These are phyloP conservation scores for Plenodomus lindquistii DNA, from an alignment of 2,329 filamentous ascomycete genomes.

Conservation along the genomic window DNA sequence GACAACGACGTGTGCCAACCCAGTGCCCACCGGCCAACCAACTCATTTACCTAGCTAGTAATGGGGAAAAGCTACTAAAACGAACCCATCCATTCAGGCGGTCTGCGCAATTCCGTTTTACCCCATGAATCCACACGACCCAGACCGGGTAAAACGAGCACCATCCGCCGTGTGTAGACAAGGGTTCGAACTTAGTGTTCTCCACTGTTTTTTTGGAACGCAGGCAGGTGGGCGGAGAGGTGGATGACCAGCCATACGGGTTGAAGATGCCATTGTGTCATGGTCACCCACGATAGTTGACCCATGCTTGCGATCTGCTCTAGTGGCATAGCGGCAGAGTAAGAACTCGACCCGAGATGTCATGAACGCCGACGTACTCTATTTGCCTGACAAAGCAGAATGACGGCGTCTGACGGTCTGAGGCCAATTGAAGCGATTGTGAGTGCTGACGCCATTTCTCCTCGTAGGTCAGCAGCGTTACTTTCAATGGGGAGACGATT, in stretches of 20 bases:
- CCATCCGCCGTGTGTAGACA: conserved; percentile 20
- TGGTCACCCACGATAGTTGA: no score
- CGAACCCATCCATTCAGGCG: conserved; percentile 35
- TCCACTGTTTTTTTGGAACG: no score
- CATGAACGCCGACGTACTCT: conserved; percentile 27
- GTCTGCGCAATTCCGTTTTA: conserved; percentile 15
- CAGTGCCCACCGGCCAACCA: conserved; percentile 28
- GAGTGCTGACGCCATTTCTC: conserved; percentile 23
- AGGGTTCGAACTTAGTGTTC: conserved; percentile 25
- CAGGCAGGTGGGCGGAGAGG: no score
- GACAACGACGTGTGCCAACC: conserved; percentile 34
- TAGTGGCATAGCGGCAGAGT: no score
- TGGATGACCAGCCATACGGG: no score
- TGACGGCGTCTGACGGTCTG: background rate
- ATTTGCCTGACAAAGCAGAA: background rate
- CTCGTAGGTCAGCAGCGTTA: conserved; percentile 17
- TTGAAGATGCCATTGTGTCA: no score
- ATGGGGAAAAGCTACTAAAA: conserved; percentile 36
- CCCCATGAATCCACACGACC: conserved; percentile 27
- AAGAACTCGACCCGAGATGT: no score
- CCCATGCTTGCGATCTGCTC: no score
- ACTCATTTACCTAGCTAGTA: no score
- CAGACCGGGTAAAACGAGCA: conserved; percentile 42
- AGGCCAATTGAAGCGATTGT: conserved; percentile 22
- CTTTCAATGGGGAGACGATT: conserved; percentile 16